These are phyloP conservation scores for Huntiella savannae DNA, from an alignment of 2,329 filamentous ascomycete species.

Conservation along the genomic window DNA sequence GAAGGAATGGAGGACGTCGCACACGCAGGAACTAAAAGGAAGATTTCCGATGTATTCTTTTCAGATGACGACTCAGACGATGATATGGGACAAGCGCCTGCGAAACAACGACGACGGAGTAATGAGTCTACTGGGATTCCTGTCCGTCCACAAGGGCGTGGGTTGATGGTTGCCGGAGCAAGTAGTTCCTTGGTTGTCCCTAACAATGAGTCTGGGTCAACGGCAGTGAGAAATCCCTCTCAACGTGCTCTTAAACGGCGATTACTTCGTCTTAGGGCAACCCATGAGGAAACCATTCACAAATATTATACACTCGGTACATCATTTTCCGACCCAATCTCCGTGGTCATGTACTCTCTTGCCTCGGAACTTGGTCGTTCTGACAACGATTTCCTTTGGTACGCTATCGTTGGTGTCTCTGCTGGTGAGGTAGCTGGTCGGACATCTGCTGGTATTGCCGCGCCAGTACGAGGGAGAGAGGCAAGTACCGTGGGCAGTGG, in stretches of 20 bases:
- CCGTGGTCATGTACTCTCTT: constrained; percentile 82
- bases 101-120: constrained; percentile 63
- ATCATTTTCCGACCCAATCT: constrained; percentile 87
- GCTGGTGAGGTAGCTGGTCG: constrained; percentile 82
- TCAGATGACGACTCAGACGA: constrained; percentile 43
- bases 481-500: constrained; percentile 43
- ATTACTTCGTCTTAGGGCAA: constrained; percentile 53
- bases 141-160: constrained; percentile 35
- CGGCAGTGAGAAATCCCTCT: constrained; percentile 24
- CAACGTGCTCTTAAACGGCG: constrained; percentile 52
- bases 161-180: constrained; percentile 36
- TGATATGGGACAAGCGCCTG: constrained; percentile 44
- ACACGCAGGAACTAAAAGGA: constrained; percentile 48
- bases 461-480: constrained; percentile 26
- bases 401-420: constrained; percentile 86
- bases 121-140: constrained; percentile 63
- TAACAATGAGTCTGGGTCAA: background rate
- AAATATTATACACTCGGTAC: constrained; percentile 74
- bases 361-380: constrained; percentile 89
- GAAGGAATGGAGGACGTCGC: constrained; percentile 24
- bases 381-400: constrained; percentile 91
- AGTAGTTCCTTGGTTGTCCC: constrained; percentile 19
- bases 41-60: constrained; percentile 55
- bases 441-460: constrained; percentile 60
- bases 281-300: constrained; percentile 58